Base-by-base conservation (phyloP, 805 yeast species). In the Sugiyamaella boreocaroliniensis region DNA sequence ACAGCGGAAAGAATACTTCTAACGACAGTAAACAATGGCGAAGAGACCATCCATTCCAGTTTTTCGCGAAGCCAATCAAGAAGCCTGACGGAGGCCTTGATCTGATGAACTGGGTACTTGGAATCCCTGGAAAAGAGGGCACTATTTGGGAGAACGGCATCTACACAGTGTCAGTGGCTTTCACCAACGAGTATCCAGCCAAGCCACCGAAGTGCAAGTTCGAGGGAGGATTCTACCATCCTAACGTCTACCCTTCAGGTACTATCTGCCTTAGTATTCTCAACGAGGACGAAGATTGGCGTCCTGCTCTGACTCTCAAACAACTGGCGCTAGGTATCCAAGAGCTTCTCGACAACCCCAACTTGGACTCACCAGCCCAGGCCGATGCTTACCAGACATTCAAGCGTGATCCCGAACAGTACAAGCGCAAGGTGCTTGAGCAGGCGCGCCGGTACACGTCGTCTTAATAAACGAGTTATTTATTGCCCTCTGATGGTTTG, bases 21-120 rank as follows among this genome's bases (percentile, higher is more conserved):
- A 37, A 19, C 42, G 43, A 22, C 53, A 83, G 99, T 69, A 92
- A 90, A 71, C 89, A 86, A 68, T 93, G 99, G 99, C 82, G 99
- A 61, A 92, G 89, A 68, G 97, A 89, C 68, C 99, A 93, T 67
- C 99, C 99, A 0, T 93, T 90, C 70, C 98, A 98, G 7, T 93
- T 93, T 70, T 90, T 72, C 60, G 99, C 99, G 40, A 87, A 88
- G 64, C 99, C 99, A 12, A 65, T 72, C 22, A 90, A 86, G 67
- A 74, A 76, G n/a, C 63, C 74, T 1, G 96, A 89, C 64, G 99
- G 99, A 2, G 73, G 89, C 0, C 74, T 93, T 57, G 89, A 93
- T 68, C 75, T 93, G 57, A 85, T 86, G 64, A 77, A 71, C 63
- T 93, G 99, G 99, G 81, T 81, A 14, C 95, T 96, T 15, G 98